Base-by-base conservation (phyloP, 1,139 yeast genomes). In the Candida dubliniensis region DNA sequence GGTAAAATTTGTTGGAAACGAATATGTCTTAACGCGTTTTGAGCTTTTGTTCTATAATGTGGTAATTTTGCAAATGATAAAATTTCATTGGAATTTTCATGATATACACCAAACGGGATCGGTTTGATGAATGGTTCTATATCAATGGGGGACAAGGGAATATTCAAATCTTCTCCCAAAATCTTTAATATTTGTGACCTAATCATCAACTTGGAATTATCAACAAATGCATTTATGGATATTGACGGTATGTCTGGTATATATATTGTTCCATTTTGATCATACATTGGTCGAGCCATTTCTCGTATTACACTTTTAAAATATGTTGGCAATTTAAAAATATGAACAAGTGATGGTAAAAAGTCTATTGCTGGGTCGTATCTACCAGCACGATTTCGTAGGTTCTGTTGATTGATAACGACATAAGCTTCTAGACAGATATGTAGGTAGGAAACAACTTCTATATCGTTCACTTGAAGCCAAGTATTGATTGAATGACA, bases 251-350 rank as follows among this genome's bases (percentile, higher is more conserved):
- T 29, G 15, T 44, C 36, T 10, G 47, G 45, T n/a, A 44, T 14
- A 33, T 44, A 44, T 14, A 44, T 25, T 8, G 34, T 26, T 2
- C 36, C 40, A 4, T 25, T 35, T 9, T 38, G 36, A 24, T 40
- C 42, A 29, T 41, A 37, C 47, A 44, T 44, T 26, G 47, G 47
- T 36, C 44, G 31, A 3, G 47, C 44, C 44, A 44, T 41, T 39
- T 44, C 47, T 29, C 47, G 40, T 29, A 44, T 41, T 5, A 39
- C 27, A 24, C 42, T 40, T 36, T 35, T 42, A 32, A 44, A 44
- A 34, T 34, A 44, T 30, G 34, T 12, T 6, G 47, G 47, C 7
- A 44, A 41, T 25, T 32, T 41, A 11, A 41, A 44, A 15, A 34
- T 37, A 18, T 40, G 42, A 10, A 40, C 24, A 13, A 40, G 29